Evolutionary conservation across 179 eudicot genomes (phyloP).

Genomic region (Gypsophila paniculata): DNA sequence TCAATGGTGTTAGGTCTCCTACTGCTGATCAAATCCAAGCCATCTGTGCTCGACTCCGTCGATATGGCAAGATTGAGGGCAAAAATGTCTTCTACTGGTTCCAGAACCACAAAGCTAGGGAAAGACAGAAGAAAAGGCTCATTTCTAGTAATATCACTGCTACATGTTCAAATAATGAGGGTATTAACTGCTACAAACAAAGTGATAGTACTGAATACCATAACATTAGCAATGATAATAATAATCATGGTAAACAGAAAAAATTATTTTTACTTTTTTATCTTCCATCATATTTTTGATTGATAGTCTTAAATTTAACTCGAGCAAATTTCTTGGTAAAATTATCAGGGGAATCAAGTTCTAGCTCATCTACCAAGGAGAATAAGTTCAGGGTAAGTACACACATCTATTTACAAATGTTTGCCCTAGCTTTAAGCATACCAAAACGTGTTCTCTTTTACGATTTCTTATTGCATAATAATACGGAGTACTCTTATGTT

Average conservation of each 20-base stretch:
- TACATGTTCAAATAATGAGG: constrained; percentile 8
- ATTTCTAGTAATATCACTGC: constrained; percentile 21
- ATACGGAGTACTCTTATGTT: no score
- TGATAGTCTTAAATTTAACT: not conserved
- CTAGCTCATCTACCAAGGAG: constrained; percentile 57
- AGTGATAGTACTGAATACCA: constrained; percentile 30
- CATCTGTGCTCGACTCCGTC: constrained; percentile 73
- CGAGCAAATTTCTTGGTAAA: not conserved
- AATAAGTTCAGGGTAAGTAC: constrained; percentile 61
- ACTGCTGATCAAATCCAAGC: constrained; percentile 83
- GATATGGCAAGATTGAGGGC: constrained; percentile 94
- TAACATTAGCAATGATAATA: not conserved
- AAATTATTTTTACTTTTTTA: not conserved
- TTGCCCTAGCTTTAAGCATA: constrained; percentile 33
- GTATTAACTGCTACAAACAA: constrained; percentile 28
- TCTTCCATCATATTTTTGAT: not conserved
- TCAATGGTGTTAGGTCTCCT: constrained; percentile 82
- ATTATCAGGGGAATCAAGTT: constrained; percentile 41
- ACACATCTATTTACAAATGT: not conserved
- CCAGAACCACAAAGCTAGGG: constrained; percentile 94
- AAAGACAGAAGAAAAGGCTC: constrained; percentile 87
- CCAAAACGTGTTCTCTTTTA: no score
- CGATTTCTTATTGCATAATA: not conserved
- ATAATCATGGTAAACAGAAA: constrained; percentile 26
- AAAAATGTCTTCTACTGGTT: constrained; percentile 98